Base-by-base conservation (phyloP, 768 basidiomycete species). In the Clitopilus hobsonii region DNA sequence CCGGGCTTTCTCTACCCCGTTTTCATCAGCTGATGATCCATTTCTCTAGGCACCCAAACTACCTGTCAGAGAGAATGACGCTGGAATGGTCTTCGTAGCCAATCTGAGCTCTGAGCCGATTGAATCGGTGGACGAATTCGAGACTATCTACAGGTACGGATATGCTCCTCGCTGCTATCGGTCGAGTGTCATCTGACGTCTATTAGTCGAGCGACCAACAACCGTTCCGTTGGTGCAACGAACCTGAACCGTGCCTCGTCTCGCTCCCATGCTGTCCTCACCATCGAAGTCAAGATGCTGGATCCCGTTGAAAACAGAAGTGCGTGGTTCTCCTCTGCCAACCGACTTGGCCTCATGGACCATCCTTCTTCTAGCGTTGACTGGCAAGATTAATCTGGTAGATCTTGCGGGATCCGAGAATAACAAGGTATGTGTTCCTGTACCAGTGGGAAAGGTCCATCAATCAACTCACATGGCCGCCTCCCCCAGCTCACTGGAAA, bases 391-490 rank as follows among this genome's bases (percentile, higher is more conserved):
- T 54, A 91, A 91, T 59, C 80, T 94, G 7, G 90, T 94, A 10
- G 93, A 95, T 70, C 79, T 95, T 24, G 93, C 93, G 16, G 93
- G 93, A 24, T 92, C 89, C 0, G 93, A 95, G 71, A 94, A 94
- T 63, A 94, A 94, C 68, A 94, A 91, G 71, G 85, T 84, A 30
- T 16, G 67, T 59, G n/a, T 14, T 2, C 13, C 6, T 38, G 3
- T 28, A 32, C 36, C 3, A 4, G n/a, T 51, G 20, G n/a, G n/a
- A 48, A 23, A 28, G 13, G 36, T 32, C 20, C 38, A 41, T 51
- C 29, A 23, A 51, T n/a, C n/a, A n/a, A 20, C 45, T 27, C 30
- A 52, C 18, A 36, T 53, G 8, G 29, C 49, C 14, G n/a, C n/a
- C n/a, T n/a, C 60, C 20, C 54, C 18, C 58, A 85, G 77, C 76